Evolutionary conservation across 1,284 basidiomycete species (phyloP).

Genomic region (Leccinum angustisporum): DNA sequence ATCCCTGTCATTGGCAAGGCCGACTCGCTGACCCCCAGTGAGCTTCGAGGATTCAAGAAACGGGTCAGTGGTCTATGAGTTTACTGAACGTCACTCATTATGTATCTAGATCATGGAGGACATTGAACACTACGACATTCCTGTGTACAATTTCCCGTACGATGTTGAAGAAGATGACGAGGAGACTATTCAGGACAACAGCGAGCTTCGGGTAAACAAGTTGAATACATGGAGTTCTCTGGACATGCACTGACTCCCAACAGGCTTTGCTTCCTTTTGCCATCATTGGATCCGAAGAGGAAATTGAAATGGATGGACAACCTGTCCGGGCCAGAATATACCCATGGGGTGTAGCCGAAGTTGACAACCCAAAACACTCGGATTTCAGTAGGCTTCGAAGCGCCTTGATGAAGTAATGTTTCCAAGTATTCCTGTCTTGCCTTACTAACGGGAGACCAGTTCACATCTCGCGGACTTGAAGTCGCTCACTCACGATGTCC

Average conservation of each 20-base stretch:
- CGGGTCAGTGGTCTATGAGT: slow-evolving; percentile 55
- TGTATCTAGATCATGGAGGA: slow-evolving; percentile 91
- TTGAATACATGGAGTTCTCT: background rate
- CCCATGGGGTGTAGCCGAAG: slow-evolving; percentile 98
- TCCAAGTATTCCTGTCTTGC: background rate
- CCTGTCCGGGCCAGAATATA: slow-evolving; percentile 90
- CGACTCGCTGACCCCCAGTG: slow-evolving; percentile 89
- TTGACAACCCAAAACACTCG: slow-evolving; percentile 98
- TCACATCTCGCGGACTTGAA: slow-evolving; percentile 95
- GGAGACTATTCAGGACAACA: slow-evolving; percentile 98
- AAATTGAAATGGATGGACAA: slow-evolving; percentile 91
- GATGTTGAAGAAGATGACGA: slow-evolving; percentile 99
- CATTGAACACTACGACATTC: slow-evolving; percentile 97
- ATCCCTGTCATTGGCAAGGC: slow-evolving; percentile 99
- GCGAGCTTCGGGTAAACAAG: slow-evolving; percentile 76
- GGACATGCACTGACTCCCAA: slow-evolving; percentile 1
- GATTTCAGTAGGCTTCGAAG: slow-evolving; percentile 93
- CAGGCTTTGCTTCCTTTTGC: slow-evolving; percentile 93
- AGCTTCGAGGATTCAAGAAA: slow-evolving; percentile 95
- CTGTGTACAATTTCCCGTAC: slow-evolving; percentile 99
- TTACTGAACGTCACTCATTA: slow-evolving; percentile 9
- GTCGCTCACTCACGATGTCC: slow-evolving; percentile 92
- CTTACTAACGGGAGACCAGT: slow-evolving; percentile 43
- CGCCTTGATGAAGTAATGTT: slow-evolving; percentile 79
- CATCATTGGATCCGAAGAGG: slow-evolving; percentile 96